A percentile compares a stretch with the other conserved stretches of the same genome.
phyloP scores from a whole-genome alignment of 371 early-diverging fungal species.

The Mortierella sp. region DNA sequence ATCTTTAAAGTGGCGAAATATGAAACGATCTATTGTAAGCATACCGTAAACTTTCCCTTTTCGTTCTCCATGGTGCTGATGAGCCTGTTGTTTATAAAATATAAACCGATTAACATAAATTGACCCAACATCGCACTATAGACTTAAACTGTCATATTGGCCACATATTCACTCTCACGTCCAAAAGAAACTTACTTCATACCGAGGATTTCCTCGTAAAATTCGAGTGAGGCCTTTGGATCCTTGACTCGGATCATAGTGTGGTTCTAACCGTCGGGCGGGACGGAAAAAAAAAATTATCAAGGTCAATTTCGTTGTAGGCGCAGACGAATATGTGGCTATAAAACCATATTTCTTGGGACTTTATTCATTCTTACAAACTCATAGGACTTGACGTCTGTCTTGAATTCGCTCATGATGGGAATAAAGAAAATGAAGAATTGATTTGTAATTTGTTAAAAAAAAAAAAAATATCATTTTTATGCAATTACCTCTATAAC shows the following conservation, averaged over 20 bases:
- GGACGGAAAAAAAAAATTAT: background rate
- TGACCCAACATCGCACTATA: background rate
- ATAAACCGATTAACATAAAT: background rate
- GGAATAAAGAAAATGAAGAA: background rate
- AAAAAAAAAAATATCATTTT: too few relatives aligned
- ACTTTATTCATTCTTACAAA: constrained; percentile 22
- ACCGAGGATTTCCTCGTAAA: constrained; percentile 84
- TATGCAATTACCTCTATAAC: too few relatives aligned
- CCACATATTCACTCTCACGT: background rate
- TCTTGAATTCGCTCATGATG: constrained; percentile 49
- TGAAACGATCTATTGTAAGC: constrained; percentile 12
- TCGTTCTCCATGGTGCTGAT: constrained; percentile 69
- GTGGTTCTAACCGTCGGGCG: constrained; percentile 55
- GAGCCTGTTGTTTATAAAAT: constrained; percentile 56
- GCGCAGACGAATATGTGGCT: background rate
- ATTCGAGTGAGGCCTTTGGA: constrained; percentile 79
- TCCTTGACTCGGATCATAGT: constrained; percentile 91
- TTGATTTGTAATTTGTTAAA: background rate
- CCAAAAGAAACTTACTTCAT: constrained; percentile 76
- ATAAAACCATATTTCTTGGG: background rate
- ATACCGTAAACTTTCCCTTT: constrained; percentile 79
- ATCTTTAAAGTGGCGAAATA: background rate
- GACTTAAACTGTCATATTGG: background rate
- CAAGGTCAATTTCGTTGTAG: background rate
- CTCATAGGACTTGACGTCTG: constrained; percentile 51